Base-by-base conservation (phyloP, 1,139 yeast genomes). In the Suhomyces maxii region DNA sequence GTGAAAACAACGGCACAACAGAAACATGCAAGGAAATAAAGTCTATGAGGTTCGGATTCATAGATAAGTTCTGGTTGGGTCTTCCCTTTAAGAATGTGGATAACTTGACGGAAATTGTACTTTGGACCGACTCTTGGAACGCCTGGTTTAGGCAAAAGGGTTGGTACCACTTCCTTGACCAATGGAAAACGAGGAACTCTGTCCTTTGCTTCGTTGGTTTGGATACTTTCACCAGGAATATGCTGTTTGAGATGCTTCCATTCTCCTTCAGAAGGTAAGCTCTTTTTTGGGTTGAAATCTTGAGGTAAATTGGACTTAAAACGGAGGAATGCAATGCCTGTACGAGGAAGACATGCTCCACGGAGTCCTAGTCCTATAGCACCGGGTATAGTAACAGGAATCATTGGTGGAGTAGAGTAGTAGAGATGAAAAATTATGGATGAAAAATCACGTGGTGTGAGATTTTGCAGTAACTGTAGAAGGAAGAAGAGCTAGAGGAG, bases 31-130 rank as follows among this genome's bases (percentile, higher is more conserved):
- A 86, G 68, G 61, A 88, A 87, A 62, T 87, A 89, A 28, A 87
- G 71, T 48, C 87, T 72, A 60, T 89, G 96, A 0, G 95, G 88
- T 65, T 89, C 96, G 31, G 90, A 83, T 69, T 86, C 91, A 64
- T 89, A 89, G 42, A 89, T 76, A 48, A 89, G 71, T 61, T 87
- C 95, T 1, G 95, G 95, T 43, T 77, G 75, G 8, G 67, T 68
- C 54, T 83, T 81, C 41, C 71, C 68, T 50, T 79, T 72, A 49
- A 89, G 68, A n/a, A 80, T 76, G 49, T 77, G 77, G 54, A 86
- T 71, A 65, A 88, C 83, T 59, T 84, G 86, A 23, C 82, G 71
- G 56, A 88, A 80, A 6, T 84, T 73, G 57, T 80, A 67, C 37
- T 68, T 59, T 12, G 78, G 73, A 1, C 87, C 84, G 3, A 84